These are phyloP conservation scores for Paramarasmius palmivorus DNA, from an alignment of 1,284 basidiomycete genomes.

Conservation along the genomic window DNA sequence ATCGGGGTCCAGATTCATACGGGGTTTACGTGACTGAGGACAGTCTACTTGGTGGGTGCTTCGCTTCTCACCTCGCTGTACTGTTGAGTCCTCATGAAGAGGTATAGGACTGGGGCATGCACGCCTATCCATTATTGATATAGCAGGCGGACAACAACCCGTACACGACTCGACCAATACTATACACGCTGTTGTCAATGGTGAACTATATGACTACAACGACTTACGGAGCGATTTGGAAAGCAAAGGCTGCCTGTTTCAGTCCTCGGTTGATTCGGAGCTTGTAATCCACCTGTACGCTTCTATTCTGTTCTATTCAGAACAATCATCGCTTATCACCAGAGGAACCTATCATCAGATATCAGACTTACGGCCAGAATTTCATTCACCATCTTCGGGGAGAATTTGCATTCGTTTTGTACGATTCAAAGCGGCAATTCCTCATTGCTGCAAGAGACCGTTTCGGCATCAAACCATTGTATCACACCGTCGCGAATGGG, in stretches of 20 bases:
- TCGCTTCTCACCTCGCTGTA: background rate
- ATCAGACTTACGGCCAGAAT: constrained; percentile 15
- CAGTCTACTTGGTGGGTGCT: constrained; percentile 1
- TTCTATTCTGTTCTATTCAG: background rate
- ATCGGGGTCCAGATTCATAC: constrained; percentile 5
- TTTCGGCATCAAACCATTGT: constrained; percentile 24
- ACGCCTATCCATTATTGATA: constrained; percentile 22
- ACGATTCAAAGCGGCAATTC: constrained; percentile 17
- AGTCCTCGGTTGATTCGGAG: constrained; percentile 20
- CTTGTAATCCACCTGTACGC: constrained; percentile 18
- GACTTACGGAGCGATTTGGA: constrained; percentile 18
- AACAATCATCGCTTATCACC: too few species aligned
- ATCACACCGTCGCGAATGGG: constrained; percentile 20
- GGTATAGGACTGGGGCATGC: constrained; percentile 19
- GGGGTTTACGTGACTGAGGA: constrained; percentile 4
- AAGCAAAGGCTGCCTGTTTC: constrained; percentile 19
- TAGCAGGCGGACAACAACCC: constrained; percentile 21
- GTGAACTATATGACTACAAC: constrained; percentile 24
- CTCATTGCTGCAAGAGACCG: constrained; percentile 22
- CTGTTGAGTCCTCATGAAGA: background rate
- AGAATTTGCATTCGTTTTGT: constrained; percentile 24
- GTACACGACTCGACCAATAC: constrained; percentile 16
- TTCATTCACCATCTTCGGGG: constrained; percentile 16
- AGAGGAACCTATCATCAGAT: background rate
- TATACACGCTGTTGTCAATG: constrained; percentile 22